phyloP scores from a whole-genome alignment of 2,329 filamentous ascomycete species.

The Thielaviopsis ethacetica region DNA sequence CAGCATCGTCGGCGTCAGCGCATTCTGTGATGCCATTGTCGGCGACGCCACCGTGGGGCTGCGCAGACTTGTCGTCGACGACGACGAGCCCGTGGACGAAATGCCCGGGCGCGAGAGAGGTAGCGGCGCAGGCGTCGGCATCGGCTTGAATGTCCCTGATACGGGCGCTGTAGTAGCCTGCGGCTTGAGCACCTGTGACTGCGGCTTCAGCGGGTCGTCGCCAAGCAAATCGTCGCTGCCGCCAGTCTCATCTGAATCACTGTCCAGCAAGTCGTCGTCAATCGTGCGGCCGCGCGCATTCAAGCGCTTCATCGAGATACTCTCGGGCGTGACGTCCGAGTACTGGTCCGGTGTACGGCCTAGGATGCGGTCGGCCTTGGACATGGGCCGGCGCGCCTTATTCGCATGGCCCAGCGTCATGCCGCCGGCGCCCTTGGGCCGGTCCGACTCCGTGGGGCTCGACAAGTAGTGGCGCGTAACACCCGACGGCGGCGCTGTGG shows the following conservation, averaged over 20 bases:
- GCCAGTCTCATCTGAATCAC: slow-evolving; percentile 19
- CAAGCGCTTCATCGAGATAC: slow-evolving; percentile 30
- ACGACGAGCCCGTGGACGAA: not conserved
- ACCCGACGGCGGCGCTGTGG: slow-evolving; percentile 15
- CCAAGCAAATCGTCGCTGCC: slow-evolving; percentile 21
- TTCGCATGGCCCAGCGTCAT: slow-evolving; percentile 9
- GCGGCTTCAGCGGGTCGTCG: slow-evolving; percentile 14
- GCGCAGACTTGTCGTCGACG: slow-evolving; percentile 20
- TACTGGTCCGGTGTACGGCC: slow-evolving; percentile 41
- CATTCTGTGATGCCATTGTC: slow-evolving; percentile 22
- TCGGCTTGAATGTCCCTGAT: not conserved
- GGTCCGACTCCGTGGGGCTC: slow-evolving; percentile 15
- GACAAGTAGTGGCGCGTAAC: slow-evolving; percentile 17
- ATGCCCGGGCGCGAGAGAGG: not conserved
- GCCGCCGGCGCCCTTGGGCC: slow-evolving; percentile 12
- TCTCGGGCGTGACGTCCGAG: slow-evolving; percentile 28
- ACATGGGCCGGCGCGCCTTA: slow-evolving; percentile 24
- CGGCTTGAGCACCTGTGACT: not conserved
- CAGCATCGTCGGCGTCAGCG: slow-evolving; percentile 23
- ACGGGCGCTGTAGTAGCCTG: not conserved
- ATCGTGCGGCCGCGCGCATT: slow-evolving; percentile 29
- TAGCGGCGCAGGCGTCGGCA: not conserved
- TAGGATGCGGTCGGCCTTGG: slow-evolving; percentile 42
- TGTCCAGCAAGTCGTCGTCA: slow-evolving; percentile 25
- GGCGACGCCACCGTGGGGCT: slow-evolving; percentile 17